A percentile compares a stretch with the other conserved stretches of the same genome.
phyloP scores from a whole-genome alignment of 2,329 filamentous ascomycete species.

The Colletotrichum acutatum region DNA sequence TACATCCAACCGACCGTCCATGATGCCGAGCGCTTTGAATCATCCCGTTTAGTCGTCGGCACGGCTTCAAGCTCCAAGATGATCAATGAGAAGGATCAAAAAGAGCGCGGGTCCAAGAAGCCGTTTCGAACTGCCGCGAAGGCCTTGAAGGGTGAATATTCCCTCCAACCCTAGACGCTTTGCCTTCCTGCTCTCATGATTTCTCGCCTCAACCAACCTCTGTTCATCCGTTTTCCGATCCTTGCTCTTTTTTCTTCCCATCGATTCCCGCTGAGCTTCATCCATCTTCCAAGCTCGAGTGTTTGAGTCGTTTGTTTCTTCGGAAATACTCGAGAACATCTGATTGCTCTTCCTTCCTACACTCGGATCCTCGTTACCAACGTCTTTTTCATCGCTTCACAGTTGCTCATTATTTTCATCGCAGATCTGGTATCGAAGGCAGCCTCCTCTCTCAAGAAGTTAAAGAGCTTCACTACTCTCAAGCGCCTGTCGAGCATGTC shows the following conservation, averaged over 20 bases:
- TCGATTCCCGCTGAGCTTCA: not conserved
- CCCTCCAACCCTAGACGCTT: not conserved
- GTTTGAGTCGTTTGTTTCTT: too few species aligned
- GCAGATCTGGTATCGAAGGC: not conserved
- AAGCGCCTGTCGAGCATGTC: not conserved
- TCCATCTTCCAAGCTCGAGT: not conserved
- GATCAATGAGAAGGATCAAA: not conserved
- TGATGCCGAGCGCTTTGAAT: not conserved
- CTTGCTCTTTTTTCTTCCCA: not conserved
- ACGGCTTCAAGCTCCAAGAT: not conserved
- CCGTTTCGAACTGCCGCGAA: not conserved
- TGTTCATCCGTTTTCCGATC: not conserved
- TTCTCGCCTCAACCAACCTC: not conserved
- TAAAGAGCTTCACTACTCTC: not conserved
- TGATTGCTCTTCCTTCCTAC: not conserved
- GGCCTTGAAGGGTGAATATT: not conserved
- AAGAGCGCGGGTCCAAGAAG: not conserved
- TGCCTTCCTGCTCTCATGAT: not conserved
- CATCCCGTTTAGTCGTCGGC: not conserved
- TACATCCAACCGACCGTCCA: not conserved
- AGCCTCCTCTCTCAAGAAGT: not conserved
- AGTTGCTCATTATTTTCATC: not conserved
- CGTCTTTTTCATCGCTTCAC: not conserved
- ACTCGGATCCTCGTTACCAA: not conserved
- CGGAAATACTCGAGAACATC: not conserved